Evolutionary conservation across 2,329 filamentous ascomycete species (phyloP).

Genomic region (Colletotrichum spaethianum): DNA sequence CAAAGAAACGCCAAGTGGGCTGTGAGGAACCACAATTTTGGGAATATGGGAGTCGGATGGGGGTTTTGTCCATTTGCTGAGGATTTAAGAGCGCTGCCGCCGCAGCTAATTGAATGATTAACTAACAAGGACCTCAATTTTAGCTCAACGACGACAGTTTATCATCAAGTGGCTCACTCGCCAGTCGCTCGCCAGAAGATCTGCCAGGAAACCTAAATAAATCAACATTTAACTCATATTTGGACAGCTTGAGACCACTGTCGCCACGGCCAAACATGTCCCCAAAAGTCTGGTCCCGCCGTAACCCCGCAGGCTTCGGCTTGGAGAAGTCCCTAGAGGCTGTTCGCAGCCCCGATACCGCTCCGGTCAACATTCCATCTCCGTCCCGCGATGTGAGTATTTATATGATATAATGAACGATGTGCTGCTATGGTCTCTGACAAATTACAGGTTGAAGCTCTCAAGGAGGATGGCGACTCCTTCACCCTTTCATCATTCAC

Average conservation of each 20-base stretch:
- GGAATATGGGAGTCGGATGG: slow-evolving; percentile 3
- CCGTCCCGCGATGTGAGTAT: slow-evolving; percentile 43
- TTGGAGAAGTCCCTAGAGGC: slow-evolving; percentile 46
- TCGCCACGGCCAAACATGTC: slow-evolving; percentile 59
- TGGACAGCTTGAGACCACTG: neutral
- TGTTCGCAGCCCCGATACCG: slow-evolving; percentile 42
- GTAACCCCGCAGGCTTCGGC: slow-evolving; percentile 46
- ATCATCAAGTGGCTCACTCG: neutral
- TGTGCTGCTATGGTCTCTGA: neutral
- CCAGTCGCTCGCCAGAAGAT: neutral
- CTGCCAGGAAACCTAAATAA: neutral
- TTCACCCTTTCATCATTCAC: slow-evolving; percentile 70
- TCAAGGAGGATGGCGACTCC: slow-evolving; percentile 57
- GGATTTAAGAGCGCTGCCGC: neutral
- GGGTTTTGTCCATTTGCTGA: neutral
- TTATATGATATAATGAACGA: too few relatives aligned
- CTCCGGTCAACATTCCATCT: slow-evolving; percentile 31
- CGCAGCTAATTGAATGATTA: neutral
- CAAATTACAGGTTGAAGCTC: slow-evolving; percentile 44
- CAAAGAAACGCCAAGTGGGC: slow-evolving; percentile 31
- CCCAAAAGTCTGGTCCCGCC: slow-evolving; percentile 47
- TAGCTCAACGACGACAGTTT: slow-evolving; percentile 1
- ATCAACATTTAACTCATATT: neutral
- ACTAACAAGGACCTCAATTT: neutral
- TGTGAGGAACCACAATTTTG: slow-evolving; percentile 16